A percentile compares a stretch with the other conserved stretches of the same genome.
Conservation (phyloP, 805 yeast genomes). For the Yamadazyma takamatsuzukensis region DNA sequence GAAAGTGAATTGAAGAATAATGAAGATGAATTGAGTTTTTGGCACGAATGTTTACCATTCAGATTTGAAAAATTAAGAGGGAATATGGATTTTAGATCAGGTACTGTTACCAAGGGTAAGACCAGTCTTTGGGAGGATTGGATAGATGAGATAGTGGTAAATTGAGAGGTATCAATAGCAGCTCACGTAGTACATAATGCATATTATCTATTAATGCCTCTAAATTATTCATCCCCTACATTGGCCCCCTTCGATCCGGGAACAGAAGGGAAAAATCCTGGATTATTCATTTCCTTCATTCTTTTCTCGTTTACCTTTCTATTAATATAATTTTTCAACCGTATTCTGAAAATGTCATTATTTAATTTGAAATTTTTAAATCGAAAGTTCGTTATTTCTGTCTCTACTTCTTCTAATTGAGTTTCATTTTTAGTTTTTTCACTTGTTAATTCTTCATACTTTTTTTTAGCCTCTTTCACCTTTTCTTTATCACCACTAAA, state of each 20-base stretch:
- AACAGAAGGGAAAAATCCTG: slow-evolving; percentile 39
- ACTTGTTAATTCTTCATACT: slow-evolving; percentile 14
- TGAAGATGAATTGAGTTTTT: slow-evolving; percentile 34
- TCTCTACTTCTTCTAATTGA: slow-evolving; percentile 16
- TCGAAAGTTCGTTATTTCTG: slow-evolving; percentile 22
- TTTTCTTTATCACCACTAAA: slow-evolving; percentile 18
- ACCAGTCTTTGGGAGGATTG: slow-evolving; percentile 67
- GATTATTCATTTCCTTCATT: slow-evolving; percentile 27
- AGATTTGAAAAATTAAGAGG: slow-evolving; percentile 70
- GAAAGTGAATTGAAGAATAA: slow-evolving; percentile 45
- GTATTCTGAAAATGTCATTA: slow-evolving; percentile 35
- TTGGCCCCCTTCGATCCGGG: slow-evolving; percentile 9
- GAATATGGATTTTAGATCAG: slow-evolving; percentile 64
- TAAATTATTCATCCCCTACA: no score
- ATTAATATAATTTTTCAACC: slow-evolving; percentile 36
- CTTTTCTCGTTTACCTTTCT: slow-evolving; percentile 25
- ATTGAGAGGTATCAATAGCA: no score
- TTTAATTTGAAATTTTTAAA: slow-evolving; percentile 40
- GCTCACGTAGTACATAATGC: no score
- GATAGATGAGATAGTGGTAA: slow-evolving; percentile 73
- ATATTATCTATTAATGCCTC: no score
- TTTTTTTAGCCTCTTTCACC: slow-evolving; percentile 18
- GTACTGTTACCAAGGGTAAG: slow-evolving; percentile 62
- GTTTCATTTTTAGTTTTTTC: slow-evolving; percentile 17
- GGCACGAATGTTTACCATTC: slow-evolving; percentile 44